Percentiles rank a stretch among this genome's conserved stretches.
phyloP scores from a whole-genome alignment of 2,329 filamentous ascomycete species.

The Pleomassaria siparia region DNA sequence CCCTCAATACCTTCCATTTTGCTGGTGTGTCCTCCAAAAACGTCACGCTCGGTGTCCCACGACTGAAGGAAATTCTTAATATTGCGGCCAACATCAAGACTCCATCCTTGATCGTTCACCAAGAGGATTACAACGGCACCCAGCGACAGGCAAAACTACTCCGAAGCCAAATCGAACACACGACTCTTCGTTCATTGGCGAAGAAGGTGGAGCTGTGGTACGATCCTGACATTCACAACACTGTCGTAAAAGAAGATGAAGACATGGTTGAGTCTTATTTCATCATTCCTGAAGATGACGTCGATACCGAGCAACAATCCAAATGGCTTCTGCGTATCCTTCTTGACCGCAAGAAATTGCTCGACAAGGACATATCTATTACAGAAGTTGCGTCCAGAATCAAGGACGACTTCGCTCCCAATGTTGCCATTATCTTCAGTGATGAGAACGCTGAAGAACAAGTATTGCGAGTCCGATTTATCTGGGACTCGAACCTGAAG shows the following conservation, averaged over 20 bases:
- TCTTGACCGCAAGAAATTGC: constrained; percentile 87
- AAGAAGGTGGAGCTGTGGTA: constrained; percentile 96
- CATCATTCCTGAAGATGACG: constrained; percentile 79
- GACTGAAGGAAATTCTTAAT: constrained; percentile 99
- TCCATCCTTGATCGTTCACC: constrained; percentile 91
- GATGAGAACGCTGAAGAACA: constrained; percentile 97
- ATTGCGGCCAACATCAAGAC: constrained; percentile 98
- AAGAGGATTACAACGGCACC: constrained; percentile 61
- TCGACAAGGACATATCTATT: constrained; percentile 90
- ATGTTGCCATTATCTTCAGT: constrained; percentile 88
- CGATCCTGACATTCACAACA: constrained; percentile 84
- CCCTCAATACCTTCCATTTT: constrained; percentile 99
- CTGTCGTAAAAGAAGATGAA: constrained; percentile 80
- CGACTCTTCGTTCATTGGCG: constrained; percentile 87
- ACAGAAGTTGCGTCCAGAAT: constrained; percentile 88
- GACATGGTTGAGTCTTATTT: constrained; percentile 98
- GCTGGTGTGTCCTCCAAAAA: constrained; percentile 99
- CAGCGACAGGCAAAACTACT: constrained; percentile 83
- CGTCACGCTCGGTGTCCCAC: constrained; percentile 96
- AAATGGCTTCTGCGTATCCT: constrained; percentile 94
- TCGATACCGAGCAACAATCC: constrained; percentile 67
- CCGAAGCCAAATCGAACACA: constrained; percentile 90
- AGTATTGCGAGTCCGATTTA: constrained; percentile 87
- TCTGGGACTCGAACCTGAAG: constrained; percentile 58
- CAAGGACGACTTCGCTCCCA: constrained; percentile 77